Conservation (phyloP, 352 stramenopile species). For the Phytophthora tentaculata region DNA sequence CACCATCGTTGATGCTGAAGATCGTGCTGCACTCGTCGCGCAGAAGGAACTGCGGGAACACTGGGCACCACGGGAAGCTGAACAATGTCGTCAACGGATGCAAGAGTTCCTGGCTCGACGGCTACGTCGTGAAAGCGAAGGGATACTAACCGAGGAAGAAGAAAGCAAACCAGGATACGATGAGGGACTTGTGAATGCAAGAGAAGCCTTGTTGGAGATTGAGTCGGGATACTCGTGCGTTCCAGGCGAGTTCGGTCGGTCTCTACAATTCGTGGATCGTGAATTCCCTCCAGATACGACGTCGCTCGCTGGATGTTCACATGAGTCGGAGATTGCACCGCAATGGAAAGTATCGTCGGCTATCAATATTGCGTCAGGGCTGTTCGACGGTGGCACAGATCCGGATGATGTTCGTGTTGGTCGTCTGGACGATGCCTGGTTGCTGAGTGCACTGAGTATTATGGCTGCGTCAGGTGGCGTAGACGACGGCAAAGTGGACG, state of each 20-base stretch:
- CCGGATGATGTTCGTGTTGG: slow-evolving; percentile 90
- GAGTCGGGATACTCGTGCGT: slow-evolving; percentile 82
- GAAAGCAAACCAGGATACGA: slow-evolving; percentile 48
- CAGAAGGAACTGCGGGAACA: slow-evolving; percentile 60
- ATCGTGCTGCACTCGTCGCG: slow-evolving; percentile 51
- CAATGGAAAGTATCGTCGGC: slow-evolving; percentile 86
- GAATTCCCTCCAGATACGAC: slow-evolving; percentile 87
- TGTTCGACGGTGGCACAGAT: slow-evolving; percentile 93
- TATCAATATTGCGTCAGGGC: slow-evolving; percentile 88
- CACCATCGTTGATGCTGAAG: slow-evolving; percentile 77
- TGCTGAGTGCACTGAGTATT: slow-evolving; percentile 92
- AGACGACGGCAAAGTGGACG: slow-evolving; percentile 89
- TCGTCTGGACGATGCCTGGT: slow-evolving; percentile 88
- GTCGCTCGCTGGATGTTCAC: slow-evolving; percentile 70
- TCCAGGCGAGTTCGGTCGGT: slow-evolving; percentile 75
- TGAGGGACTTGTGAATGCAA: slow-evolving; percentile 82
- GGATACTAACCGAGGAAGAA: slow-evolving; percentile 51
- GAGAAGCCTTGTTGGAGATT: slow-evolving; percentile 87
- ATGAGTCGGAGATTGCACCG: slow-evolving; percentile 54
- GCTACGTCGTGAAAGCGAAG: slow-evolving; percentile 73
- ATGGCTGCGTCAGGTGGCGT: slow-evolving; percentile 89
- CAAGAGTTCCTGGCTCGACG: slow-evolving; percentile 82
- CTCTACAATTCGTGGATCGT: slow-evolving; percentile 89
- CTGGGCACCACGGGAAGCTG: slow-evolving; percentile 69
- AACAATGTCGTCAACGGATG: slow-evolving; percentile 71